Evolutionary conservation across 1,284 basidiomycete genomes (phyloP).

Genomic region (Omphalotus olearius): DNA sequence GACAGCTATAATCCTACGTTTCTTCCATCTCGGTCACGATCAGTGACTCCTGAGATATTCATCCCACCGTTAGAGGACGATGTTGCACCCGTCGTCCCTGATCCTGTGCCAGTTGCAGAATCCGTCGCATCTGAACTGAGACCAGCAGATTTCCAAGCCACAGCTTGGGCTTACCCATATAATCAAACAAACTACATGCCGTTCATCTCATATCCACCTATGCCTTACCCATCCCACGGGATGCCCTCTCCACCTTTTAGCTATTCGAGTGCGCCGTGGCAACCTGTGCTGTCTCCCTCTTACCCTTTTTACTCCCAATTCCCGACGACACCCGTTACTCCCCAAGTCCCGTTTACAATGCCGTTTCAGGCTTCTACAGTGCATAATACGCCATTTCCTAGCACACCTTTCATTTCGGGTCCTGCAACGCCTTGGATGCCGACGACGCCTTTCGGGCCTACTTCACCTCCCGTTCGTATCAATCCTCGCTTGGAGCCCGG

Average conservation of each 20-base stretch:
- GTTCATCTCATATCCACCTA: conserved; percentile 9
- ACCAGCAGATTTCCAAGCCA: background rate
- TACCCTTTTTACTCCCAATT: conserved; percentile 1
- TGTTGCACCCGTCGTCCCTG: background rate
- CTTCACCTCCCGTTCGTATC: conserved; percentile 7
- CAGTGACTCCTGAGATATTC: conserved; percentile 8
- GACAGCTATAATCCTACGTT: background rate
- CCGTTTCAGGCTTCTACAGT: conserved; percentile 6
- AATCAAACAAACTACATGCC: conserved; percentile 1
- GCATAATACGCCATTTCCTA: conserved; percentile 10
- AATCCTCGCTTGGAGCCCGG: conserved; percentile 3
- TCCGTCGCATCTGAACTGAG: background rate
- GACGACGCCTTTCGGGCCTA: conserved; percentile 6
- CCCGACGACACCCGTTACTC: background rate
- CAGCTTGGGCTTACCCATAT: conserved; percentile 5
- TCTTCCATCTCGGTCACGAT: background rate
- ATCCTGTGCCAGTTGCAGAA: conserved; percentile 9
- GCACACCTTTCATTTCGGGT: conserved; percentile 2
- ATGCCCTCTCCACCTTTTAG: background rate
- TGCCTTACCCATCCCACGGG: conserved; percentile 2
- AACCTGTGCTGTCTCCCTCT: background rate
- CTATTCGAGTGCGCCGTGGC: background rate
- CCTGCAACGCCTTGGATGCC: conserved; percentile 9
- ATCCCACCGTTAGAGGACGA: conserved; percentile 4
- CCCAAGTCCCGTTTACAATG: background rate